phyloP scores from a whole-genome alignment of 108 stramenopile genomes.

The Stephanodiscus triporus region DNA sequence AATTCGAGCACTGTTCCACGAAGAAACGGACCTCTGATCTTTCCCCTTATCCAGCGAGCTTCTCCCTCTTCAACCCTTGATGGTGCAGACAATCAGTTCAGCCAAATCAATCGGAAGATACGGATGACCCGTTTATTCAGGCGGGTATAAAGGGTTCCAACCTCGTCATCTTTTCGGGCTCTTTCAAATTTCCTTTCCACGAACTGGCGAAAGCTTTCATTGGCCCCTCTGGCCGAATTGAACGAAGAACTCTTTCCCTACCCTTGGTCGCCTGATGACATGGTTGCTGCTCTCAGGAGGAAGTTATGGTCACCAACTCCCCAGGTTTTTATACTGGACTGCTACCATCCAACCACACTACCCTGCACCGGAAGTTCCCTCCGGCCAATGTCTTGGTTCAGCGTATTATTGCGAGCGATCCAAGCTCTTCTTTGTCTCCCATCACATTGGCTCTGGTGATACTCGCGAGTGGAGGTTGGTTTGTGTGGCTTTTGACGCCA shows the following conservation, averaged over 20 bases:
- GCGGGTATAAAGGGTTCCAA: slow-evolving; percentile 25
- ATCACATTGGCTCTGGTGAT: too few relatives aligned
- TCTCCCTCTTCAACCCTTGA: slow-evolving; percentile 4
- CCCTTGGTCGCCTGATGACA: neutral
- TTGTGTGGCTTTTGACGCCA: too few relatives aligned
- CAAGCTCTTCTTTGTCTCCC: too few relatives aligned
- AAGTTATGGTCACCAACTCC: neutral
- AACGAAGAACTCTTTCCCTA: slow-evolving; percentile 9
- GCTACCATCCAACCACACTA: neutral
- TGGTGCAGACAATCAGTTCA: slow-evolving; percentile 20
- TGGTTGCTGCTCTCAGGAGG: neutral
- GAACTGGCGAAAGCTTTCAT: neutral
- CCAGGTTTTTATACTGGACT: slow-evolving; percentile 16
- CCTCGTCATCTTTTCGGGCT: slow-evolving; percentile 1
- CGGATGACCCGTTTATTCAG: neutral
- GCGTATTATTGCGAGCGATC: too few relatives aligned
- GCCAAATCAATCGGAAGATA: slow-evolving; percentile 18
- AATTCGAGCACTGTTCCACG: neutral
- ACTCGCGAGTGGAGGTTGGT: too few relatives aligned
- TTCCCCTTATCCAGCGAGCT: slow-evolving; percentile 25
- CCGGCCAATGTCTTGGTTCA: too few relatives aligned
- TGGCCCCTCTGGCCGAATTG: slow-evolving; percentile 13
- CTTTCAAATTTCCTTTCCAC: neutral
- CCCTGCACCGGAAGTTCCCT: too few relatives aligned
- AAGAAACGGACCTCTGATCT: neutral